Evolutionary conservation across 257 asterid genomes (phyloP).

Genomic region (Anisodus tanguticus): DNA sequence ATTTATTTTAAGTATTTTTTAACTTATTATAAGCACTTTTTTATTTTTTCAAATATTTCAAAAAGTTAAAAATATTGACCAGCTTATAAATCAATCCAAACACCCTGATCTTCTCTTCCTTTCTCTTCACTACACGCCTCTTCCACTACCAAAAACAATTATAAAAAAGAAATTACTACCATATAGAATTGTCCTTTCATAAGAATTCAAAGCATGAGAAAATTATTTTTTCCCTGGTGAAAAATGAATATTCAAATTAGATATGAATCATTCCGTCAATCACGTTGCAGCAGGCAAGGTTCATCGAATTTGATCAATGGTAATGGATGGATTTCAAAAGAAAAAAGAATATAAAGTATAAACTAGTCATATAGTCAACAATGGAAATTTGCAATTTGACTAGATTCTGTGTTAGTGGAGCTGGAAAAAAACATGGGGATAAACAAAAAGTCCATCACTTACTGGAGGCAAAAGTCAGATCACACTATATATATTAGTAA

Average conservation of each 20-base stretch:
- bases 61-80: no score
- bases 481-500: no score
- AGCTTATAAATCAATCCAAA: no score
- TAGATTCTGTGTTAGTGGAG: conserved; percentile 15
- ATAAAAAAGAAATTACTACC: no score
- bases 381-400: not conserved
- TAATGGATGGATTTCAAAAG: not conserved
- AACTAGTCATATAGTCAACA: not conserved
- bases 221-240: not conserved
- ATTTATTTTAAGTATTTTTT: no score
- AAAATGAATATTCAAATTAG: not conserved
- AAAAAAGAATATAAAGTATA: no score
- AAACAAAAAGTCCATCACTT: not conserved
- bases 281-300: conserved; percentile 2
- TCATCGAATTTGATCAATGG: not conserved
- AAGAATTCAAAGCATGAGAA: not conserved
- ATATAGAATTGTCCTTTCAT: no score
- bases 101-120: no score
- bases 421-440: not conserved
- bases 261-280: conserved; percentile 13
- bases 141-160: no score
- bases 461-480: conserved; percentile 23
- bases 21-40: no score
- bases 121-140: no score
- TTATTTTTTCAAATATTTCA: no score